phyloP scores from a whole-genome alignment of 2,329 filamentous ascomycete species.

The Sarocladium oryzae region DNA sequence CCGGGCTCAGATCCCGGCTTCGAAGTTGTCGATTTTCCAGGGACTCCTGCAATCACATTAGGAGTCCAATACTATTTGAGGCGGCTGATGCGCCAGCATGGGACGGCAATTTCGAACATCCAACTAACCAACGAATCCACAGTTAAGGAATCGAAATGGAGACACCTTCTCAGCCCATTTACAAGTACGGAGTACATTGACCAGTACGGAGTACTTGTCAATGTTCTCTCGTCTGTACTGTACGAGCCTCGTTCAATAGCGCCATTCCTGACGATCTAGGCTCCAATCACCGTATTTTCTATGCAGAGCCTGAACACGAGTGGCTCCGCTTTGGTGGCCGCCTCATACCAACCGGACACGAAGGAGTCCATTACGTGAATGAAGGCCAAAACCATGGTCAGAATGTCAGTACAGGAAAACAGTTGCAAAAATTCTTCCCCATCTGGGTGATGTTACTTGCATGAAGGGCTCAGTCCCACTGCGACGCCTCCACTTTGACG shows the following conservation, averaged over 20 bases:
- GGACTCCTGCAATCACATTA: too few relatives aligned
- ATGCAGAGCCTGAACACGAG: background rate
- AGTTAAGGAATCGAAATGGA: background rate
- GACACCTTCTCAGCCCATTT: background rate
- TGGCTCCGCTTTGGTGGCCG: background rate
- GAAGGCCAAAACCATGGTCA: background rate
- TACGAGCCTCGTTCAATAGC: background rate
- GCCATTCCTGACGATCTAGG: background rate
- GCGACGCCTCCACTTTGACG: constrained; percentile 4
- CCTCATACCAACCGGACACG: background rate
- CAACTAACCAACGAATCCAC: background rate
- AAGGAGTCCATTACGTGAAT: background rate
- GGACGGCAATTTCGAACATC: background rate
- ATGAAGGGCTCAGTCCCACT: constrained; percentile 3
- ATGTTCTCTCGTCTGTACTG: too few relatives aligned
- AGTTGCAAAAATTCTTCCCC: background rate
- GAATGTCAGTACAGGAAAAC: background rate
- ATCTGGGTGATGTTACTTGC: background rate
- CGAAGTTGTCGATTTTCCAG: background rate
- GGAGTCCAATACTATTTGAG: background rate
- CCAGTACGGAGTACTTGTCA: too few relatives aligned
- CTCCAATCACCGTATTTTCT: background rate
- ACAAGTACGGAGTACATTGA: too few relatives aligned
- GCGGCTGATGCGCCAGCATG: constrained; percentile 1
- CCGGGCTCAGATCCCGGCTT: background rate